Base-by-base conservation (phyloP, 495 filamentous ascomycete species). In the Penicillium malachiteum region DNA sequence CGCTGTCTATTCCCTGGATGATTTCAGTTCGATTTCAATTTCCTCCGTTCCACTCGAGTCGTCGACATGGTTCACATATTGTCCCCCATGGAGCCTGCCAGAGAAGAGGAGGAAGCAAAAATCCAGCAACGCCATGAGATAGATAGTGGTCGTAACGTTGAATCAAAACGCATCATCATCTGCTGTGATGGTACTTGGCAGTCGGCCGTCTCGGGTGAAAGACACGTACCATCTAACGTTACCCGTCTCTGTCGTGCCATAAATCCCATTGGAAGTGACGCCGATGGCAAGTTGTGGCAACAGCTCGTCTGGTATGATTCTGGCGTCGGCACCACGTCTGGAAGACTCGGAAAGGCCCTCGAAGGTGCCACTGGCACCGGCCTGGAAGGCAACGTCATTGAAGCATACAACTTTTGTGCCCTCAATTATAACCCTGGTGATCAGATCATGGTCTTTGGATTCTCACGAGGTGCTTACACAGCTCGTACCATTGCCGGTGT, bases 401-500 rank as follows among this genome's bases (percentile, higher is more conserved):
- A 64, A 48, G 60, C 60, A 10, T 66, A 66, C 34, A 64, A 66
- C 30, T 66, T 64, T 40, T 58, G 48, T 11, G 55, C 55, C 10
- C 34, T 64, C 34, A 84, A 85, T 58, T 84, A 79, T 52, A 60
- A 67, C 7, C 57, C 64, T 4, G 81, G 78, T 17, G 83, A 86
- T 59, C 71, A 85, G 55, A 80, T 86, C 18, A 81, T 75, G 64
- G 77, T 81, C 48, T 77, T 86, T 50, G 83, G 83, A 1, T 86
- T 85, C 61, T 84, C 81, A 1, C 71, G 83, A 8, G 83, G 83
- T 6, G 81, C 82, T 1, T 86, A 77, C 50, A 84, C 83, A 2
- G 83, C 77, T 4, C 72, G 83, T 13, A 73, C 78, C 9, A 72
- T 84, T 17, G 82, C 80, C 13, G 83, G 81, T 0, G 56, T 86